Conservation (phyloP, 345 rosid genomes). For the Eucalyptus guilfoylei region DNA sequence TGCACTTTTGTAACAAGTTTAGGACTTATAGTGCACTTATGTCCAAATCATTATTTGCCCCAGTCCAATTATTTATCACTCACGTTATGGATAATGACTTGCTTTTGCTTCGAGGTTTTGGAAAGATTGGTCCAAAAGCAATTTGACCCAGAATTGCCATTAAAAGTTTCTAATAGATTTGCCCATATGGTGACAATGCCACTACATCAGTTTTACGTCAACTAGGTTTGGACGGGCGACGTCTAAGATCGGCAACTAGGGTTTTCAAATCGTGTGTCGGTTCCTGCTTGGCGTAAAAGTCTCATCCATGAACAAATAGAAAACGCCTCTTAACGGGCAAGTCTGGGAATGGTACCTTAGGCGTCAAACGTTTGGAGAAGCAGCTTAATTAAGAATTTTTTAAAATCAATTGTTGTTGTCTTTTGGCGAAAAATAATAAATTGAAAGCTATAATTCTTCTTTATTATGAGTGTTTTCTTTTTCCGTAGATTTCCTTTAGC, state of each 20-base stretch:
- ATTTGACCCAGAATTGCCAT: neutral
- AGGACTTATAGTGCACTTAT: too few species aligned
- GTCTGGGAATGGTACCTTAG: neutral
- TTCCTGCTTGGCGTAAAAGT: neutral
- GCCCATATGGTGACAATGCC: neutral
- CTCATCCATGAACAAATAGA: neutral
- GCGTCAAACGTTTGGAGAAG: neutral
- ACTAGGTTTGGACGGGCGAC: neutral
- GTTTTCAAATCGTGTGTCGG: neutral
- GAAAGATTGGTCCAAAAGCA: neutral
- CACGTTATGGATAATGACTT: neutral
- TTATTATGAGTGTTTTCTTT: neutral
- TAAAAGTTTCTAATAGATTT: neutral
- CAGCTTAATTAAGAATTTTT: neutral
- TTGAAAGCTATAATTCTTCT: neutral
- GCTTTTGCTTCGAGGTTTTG: neutral
- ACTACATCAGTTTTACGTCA: neutral
- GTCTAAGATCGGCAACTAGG: neutral
- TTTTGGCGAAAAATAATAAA: neutral
- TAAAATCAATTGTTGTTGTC: neutral
- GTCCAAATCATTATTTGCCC: too few species aligned
- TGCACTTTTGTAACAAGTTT: too few species aligned
- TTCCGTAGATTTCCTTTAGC: neutral
- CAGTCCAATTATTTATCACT: neutral
- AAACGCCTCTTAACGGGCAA: neutral